These are phyloP conservation scores for Malassezia brasiliensis DNA, from an alignment of 1,284 basidiomycete genomes.

Conservation along the genomic window DNA sequence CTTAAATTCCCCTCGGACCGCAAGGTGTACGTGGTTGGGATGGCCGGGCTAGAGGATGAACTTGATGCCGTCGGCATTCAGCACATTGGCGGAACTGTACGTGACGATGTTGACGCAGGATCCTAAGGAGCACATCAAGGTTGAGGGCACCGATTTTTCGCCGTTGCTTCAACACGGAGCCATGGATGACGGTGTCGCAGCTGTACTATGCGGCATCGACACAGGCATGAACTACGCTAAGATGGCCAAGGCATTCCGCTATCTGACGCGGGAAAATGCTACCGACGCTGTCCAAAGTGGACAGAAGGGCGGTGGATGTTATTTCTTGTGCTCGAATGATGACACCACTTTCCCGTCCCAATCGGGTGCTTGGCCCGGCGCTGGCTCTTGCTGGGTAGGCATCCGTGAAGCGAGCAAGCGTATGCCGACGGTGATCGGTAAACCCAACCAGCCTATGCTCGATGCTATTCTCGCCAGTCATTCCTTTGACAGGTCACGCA, in stretches of 20 bases:
- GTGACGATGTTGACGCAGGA: conserved; percentile 55
- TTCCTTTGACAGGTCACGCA: conserved; percentile 60
- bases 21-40: conserved; percentile 91
- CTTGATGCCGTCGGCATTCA: conserved; percentile 69
- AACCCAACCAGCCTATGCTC: conserved; percentile 82
- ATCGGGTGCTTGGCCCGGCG: conserved; percentile 66
- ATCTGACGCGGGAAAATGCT: conserved; percentile 54
- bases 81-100: conserved; percentile 75
- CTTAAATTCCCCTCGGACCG: conserved; percentile 79
- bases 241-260: conserved; percentile 82
- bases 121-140: conserved; percentile 63
- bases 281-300: conserved; percentile 25
- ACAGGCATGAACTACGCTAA: conserved; percentile 64
- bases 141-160: conserved; percentile 61
- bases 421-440: conserved; percentile 70
- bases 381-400: conserved; percentile 73
- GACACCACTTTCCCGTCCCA: conserved; percentile 79
- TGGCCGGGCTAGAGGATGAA: conserved; percentile 86
- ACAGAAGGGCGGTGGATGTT: conserved; percentile 64
- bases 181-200: conserved; percentile 68
- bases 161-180: conserved; percentile 53
- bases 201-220: conserved; percentile 72
- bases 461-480: conserved; percentile 83
- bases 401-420: conserved; percentile 63
- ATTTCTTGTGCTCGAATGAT: conserved; percentile 84